Base-by-base conservation (phyloP, 805 yeast species). In the Ogataea glucozyma region DNA sequence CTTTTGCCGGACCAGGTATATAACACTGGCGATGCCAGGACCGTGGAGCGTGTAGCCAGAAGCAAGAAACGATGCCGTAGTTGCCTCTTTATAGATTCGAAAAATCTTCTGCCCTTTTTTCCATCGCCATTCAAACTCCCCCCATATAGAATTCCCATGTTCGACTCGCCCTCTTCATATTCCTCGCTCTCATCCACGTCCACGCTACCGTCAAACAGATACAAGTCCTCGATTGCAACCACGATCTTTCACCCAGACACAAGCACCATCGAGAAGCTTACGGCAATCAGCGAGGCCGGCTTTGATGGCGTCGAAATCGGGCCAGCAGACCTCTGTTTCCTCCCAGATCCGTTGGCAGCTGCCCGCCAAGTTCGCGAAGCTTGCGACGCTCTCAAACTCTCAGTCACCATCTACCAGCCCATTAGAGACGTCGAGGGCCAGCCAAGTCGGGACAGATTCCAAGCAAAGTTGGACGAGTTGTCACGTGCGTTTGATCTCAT, bases 341-440 rank as follows among this genome's bases (percentile, higher is more conserved):
- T 6, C 6, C 27, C 34, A 29, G 22, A 27, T 18, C 14, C 14
- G 2, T 7, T 29, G 4, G 22, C 20, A n/a, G 34, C 41, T 30
- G 41, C 41, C 11, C 27, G 14, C 6, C 22, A 21, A 14, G 34
- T 38, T 6, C 29, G 34, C 34, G 22, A 22, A 13, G 29, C 19
- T 13, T 38, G 41, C 21, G 34, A 38, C 9, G n/a, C 17, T 4
- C 31, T 38, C 13, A 17, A 16, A 4, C 29, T 38, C n/a, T 16
- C 30, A 3, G 19, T 38, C 22, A 29, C 41, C 5, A 19, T 38
- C 14, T 38, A 29, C 19, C 41, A 38, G 41, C 41, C 41, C 5
- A 11, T 38, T 13, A 27, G 41, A 21, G 41, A 38, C 22, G n/a
- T 38, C 11, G 41, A 38, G 30, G 41, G 41, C 20, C 41, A 38